These are phyloP conservation scores for Thelephora aurantiotincta DNA, from an alignment of 768 basidiomycete genomes.

Conservation along the genomic window DNA sequence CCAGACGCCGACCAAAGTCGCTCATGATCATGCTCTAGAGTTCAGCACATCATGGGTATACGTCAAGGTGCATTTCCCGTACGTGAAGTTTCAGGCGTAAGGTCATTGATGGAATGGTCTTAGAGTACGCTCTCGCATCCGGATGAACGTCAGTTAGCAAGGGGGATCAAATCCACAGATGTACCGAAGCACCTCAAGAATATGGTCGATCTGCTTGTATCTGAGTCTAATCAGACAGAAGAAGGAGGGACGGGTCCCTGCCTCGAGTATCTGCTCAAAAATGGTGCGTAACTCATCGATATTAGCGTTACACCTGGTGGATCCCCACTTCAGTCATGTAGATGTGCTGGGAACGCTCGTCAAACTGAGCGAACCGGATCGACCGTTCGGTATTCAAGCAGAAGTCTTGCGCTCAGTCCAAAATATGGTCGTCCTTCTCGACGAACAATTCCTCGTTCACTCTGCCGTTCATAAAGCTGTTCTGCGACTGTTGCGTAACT, in stretches of 20 bases:
- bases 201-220: slow-evolving; percentile 77
- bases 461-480: slow-evolving; percentile 84
- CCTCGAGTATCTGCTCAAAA: slow-evolving; percentile 82
- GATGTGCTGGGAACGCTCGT: slow-evolving; percentile 80
- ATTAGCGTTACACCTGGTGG: not conserved
- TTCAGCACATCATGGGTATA: slow-evolving; percentile 66
- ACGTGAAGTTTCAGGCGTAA: not conserved
- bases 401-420: slow-evolving; percentile 79
- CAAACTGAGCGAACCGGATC: slow-evolving; percentile 70
- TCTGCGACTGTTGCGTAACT: slow-evolving; percentile 68
- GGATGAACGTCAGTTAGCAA: slow-evolving; percentile 76
- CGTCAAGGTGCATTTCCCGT: slow-evolving; percentile 39
- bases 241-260: slow-evolving; percentile 84
- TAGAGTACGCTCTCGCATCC: slow-evolving; percentile 78
- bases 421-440: slow-evolving; percentile 82
- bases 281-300: slow-evolving; percentile 33
- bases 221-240: slow-evolving; percentile 74
- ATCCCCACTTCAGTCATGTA: slow-evolving; percentile 14
- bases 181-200: slow-evolving; percentile 64
- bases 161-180: slow-evolving; percentile 69
- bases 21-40: slow-evolving; percentile 54
- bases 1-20: slow-evolving; percentile 32
- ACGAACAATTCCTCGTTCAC: slow-evolving; percentile 89
- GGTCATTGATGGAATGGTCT: slow-evolving; percentile 5
- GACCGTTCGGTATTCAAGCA: slow-evolving; percentile 82